Evolutionary conservation across 179 eudicot genomes (phyloP).

Genomic region (Beta lomatogona): DNA sequence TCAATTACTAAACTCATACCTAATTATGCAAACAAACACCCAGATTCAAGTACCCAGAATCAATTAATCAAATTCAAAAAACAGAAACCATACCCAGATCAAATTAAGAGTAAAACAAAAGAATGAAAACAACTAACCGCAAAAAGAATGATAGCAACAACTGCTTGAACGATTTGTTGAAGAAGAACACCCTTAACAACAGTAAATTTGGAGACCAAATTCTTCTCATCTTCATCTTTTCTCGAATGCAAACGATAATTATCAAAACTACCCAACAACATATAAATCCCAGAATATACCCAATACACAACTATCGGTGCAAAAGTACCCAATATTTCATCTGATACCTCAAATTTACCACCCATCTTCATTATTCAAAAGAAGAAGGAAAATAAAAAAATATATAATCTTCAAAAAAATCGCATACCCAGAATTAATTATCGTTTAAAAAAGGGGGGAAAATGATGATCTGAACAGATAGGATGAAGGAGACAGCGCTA

Average conservation of each 20-base stretch:
- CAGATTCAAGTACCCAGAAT: not conserved
- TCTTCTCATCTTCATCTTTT: conserved; percentile 81
- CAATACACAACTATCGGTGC: conserved; percentile 74
- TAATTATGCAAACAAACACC: not conserved
- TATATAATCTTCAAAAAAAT: not conserved
- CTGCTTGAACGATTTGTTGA: conserved; percentile 75
- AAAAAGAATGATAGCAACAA: conserved; percentile 68
- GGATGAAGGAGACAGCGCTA: not conserved
- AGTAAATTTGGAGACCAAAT: conserved; percentile 64
- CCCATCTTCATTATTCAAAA: conserved; percentile 13
- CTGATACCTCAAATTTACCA: conserved; percentile 42
- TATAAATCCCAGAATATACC: conserved; percentile 76
- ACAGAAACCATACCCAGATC: conserved; percentile 10
- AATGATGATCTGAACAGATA: conserved; percentile 21
- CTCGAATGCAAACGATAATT: conserved; percentile 72
- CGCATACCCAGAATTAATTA: not conserved
- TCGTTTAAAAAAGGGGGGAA: not conserved
- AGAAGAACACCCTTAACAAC: conserved; percentile 84
- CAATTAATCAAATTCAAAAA: not conserved
- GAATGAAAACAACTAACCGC: conserved; percentile 41
- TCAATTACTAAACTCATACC: not conserved
- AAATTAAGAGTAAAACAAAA: not conserved
- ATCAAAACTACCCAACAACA: conserved; percentile 59
- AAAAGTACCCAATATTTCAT: conserved; percentile 72
- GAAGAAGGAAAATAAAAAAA: not conserved